phyloP scores from a whole-genome alignment of 495 filamentous ascomycete species.

The Cudoniella acicularis region DNA sequence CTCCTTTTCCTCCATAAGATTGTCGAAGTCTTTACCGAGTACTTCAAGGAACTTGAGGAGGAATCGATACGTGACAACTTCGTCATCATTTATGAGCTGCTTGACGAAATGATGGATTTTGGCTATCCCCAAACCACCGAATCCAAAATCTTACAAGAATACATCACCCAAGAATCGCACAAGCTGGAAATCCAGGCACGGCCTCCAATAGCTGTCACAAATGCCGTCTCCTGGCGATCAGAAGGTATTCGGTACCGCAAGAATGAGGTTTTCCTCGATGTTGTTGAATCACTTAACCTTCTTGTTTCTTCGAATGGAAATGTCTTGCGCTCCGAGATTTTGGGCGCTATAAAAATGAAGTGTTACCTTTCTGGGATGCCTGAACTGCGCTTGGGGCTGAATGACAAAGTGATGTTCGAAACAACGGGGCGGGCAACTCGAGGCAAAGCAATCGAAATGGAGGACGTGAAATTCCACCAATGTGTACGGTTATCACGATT shows the following conservation, averaged over 20 bases:
- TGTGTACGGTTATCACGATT: conserved; percentile 94
- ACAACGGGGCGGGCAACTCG: conserved; percentile 90
- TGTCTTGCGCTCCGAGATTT: conserved; percentile 93
- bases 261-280: conserved; percentile 98
- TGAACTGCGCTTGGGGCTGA: conserved; percentile 88
- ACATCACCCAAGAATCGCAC: conserved; percentile 99
- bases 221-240: conserved; percentile 95
- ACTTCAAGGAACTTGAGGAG: conserved; percentile 99
- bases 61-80: conserved; percentile 99
- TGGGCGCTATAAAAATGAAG: conserved; percentile 99
- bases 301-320: conserved; percentile 93
- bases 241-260: conserved; percentile 99
- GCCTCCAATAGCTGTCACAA: conserved; percentile 99
- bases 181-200: conserved; percentile 97
- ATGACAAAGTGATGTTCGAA: conserved; percentile 99
- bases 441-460: conserved; percentile 99
- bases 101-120: conserved; percentile 99
- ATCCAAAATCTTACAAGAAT: conserved; percentile 98
- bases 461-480: conserved; percentile 99
- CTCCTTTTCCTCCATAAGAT: conserved; percentile 97
- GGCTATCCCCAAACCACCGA: conserved; percentile 99
- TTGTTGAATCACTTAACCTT: conserved; percentile 95
- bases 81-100: conserved; percentile 96
- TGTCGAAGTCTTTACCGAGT: conserved; percentile 98
- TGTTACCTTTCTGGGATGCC: conserved; percentile 99